A percentile compares a stretch with the other conserved stretches of the same genome.
These are phyloP conservation scores for Ambrosia hybrid DNA, from an alignment of 140 eudicot species.

Conservation along the genomic window DNA sequence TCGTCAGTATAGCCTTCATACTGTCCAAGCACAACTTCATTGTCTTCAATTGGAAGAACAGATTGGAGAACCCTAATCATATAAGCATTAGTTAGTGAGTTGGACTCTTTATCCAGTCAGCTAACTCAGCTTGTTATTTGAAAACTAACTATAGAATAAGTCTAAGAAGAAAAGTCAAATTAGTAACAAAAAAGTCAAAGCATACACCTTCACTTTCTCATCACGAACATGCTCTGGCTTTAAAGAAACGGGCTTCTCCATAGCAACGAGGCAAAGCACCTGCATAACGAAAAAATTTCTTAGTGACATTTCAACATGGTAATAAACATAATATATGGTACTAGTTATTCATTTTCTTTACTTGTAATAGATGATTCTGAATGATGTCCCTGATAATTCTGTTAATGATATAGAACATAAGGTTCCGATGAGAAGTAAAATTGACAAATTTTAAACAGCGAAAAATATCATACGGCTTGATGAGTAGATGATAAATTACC, in stretches of 20 bases:
- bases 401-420: conserved; percentile 29
- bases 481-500: neutral
- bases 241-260: conserved; percentile 98
- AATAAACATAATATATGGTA: neutral
- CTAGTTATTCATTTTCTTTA: conserved; percentile 15
- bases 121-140: neutral
- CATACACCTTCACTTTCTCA: conserved; percentile 94
- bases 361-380: conserved; percentile 97
- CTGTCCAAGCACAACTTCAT: conserved; percentile 95
- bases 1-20: conserved; percentile 91
- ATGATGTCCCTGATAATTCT: conserved; percentile 98
- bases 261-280: conserved; percentile 95
- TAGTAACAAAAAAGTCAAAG: neutral
- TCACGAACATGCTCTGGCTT: conserved; percentile 97
- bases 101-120: neutral
- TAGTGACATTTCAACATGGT: neutral
- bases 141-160: conserved; percentile 3
- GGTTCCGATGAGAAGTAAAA: neutral
- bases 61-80: conserved; percentile 84
- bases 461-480: no score
- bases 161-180: neutral
- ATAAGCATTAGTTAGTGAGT: conserved; percentile 6
- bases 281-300: conserved; percentile 23
- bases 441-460: no score
- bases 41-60: conserved; percentile 72